phyloP scores from a whole-genome alignment of 495 filamentous ascomycete genomes.

The Neurospora cerealis region DNA sequence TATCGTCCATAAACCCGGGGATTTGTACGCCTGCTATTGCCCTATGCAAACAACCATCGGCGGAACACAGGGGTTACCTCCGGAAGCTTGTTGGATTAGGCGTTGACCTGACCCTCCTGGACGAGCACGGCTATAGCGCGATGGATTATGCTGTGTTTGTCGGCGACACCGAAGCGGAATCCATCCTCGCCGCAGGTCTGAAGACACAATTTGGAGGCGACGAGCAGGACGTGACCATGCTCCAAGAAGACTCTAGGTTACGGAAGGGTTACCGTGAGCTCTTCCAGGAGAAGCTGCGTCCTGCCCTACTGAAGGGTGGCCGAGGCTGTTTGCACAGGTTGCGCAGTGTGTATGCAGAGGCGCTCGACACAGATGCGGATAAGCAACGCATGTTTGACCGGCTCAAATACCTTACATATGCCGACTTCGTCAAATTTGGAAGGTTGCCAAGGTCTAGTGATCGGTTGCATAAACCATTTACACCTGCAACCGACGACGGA shows the following conservation, averaged over 20 bases:
- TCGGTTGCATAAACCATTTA: too few relatives aligned
- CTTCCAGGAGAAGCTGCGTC: slow-evolving; percentile 21
- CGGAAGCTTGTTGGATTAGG: slow-evolving; percentile 13
- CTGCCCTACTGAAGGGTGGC: slow-evolving; percentile 1
- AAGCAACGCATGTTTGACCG: slow-evolving; percentile 8
- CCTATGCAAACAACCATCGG: slow-evolving; percentile 23
- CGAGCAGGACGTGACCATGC: background rate
- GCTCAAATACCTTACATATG: slow-evolving; percentile 9
- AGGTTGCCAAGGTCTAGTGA: too few relatives aligned
- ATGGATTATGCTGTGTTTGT: slow-evolving; percentile 21
- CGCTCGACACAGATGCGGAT: slow-evolving; percentile 6
- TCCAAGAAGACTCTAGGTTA: slow-evolving; percentile 6
- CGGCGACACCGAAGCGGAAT: slow-evolving; percentile 7
- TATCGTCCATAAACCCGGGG: too few relatives aligned
- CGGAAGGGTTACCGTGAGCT: slow-evolving; percentile 23
- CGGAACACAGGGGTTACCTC: slow-evolving; percentile 19
- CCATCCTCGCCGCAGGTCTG: slow-evolving; percentile 12
- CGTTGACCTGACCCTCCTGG: slow-evolving; percentile 14
- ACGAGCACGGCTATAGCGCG: slow-evolving; percentile 20
- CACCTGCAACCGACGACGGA: background rate
- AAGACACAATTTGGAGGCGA: background rate
- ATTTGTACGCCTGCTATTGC: slow-evolving; percentile 20
- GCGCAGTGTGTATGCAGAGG: slow-evolving; percentile 9
- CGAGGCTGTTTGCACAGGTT: slow-evolving; percentile 1
- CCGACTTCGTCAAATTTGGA: slow-evolving; percentile 5